A percentile compares a stretch with the other conserved stretches of the same genome.
These are phyloP conservation scores for Argentina anserina DNA, from an alignment of 306 rosid species.

Conservation along the genomic window DNA sequence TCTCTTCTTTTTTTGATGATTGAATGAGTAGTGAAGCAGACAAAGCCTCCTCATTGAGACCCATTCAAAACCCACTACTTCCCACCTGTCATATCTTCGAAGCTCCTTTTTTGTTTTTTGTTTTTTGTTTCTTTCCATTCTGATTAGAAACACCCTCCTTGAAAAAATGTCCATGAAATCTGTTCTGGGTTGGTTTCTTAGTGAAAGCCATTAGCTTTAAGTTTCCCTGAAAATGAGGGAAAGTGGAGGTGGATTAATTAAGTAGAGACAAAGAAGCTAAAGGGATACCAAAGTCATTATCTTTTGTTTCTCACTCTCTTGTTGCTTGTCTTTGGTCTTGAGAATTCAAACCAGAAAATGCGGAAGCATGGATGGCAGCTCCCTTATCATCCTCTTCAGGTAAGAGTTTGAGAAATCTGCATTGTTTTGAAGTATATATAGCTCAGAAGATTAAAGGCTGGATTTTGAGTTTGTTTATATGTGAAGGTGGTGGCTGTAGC, in stretches of 20 bases:
- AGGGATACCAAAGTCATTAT: slow-evolving; percentile 16
- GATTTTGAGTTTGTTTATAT: slow-evolving; percentile 3
- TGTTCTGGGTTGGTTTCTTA: slow-evolving; percentile 18
- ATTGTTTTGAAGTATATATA: not conserved
- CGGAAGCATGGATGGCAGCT: slow-evolving; percentile 98
- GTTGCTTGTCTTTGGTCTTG: slow-evolving; percentile 17
- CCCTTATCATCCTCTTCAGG: slow-evolving; percentile 98
- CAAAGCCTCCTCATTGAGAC: slow-evolving; percentile 44
- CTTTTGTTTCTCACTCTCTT: slow-evolving; percentile 19
- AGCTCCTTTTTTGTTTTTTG: slow-evolving; percentile 5
- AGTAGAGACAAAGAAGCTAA: not conserved
- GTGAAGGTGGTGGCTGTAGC: slow-evolving; percentile 95
- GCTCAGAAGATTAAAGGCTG: slow-evolving; percentile 11
- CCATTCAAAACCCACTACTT: slow-evolving; percentile 20
- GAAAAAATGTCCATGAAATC: slow-evolving; percentile 19
- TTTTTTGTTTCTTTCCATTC: no score
- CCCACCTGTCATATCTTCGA: slow-evolving; percentile 40
- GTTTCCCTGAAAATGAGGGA: slow-evolving; percentile 36
- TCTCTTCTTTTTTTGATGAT: slow-evolving; percentile 32
- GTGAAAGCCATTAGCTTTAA: slow-evolving; percentile 39
- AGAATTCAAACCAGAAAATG: slow-evolving; percentile 51
- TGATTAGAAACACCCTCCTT: slow-evolving; percentile 17
- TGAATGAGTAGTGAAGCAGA: slow-evolving; percentile 56
- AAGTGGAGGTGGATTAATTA: slow-evolving; percentile 20
- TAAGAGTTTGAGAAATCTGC: slow-evolving; percentile 20